A percentile compares a stretch with the other conserved stretches of the same genome.
Evolutionary conservation across 164 flowering plant genomes (phyloP).

Genomic region (Euptelea pleiosperma): DNA sequence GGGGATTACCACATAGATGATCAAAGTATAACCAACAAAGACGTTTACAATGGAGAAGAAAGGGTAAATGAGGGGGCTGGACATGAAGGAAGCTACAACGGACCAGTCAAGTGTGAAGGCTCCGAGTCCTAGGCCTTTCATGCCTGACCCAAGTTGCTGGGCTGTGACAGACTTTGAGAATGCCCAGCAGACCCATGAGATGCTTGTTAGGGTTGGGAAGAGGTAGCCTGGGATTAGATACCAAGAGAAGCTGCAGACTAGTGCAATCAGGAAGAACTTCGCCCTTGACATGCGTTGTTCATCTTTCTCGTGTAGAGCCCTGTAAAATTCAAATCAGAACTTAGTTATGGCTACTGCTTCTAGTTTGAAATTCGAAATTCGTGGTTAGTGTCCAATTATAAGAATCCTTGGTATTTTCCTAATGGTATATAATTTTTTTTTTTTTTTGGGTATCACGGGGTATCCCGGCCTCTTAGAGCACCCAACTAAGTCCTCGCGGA

Average conservation of each 20-base stretch:
- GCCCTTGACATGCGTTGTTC: slow-evolving; percentile 31
- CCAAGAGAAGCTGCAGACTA: slow-evolving; percentile 37
- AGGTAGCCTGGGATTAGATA: slow-evolving; percentile 38
- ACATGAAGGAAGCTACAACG: slow-evolving; percentile 31
- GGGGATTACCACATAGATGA: slow-evolving; percentile 34
- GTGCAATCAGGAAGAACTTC: slow-evolving; percentile 38
- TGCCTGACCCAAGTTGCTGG: slow-evolving; percentile 45
- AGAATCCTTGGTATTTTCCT: too few species aligned
- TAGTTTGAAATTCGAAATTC: too few species aligned
- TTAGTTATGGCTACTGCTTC: too few species aligned
- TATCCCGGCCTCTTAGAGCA: too few species aligned
- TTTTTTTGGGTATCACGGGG: too few species aligned
- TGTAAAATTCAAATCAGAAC: slow-evolving; percentile 37
- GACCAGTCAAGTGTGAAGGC: slow-evolving; percentile 45
- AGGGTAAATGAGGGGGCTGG: slow-evolving; percentile 41
- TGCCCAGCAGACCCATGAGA: slow-evolving; percentile 40
- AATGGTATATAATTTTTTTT: too few species aligned
- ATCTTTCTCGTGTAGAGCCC: slow-evolving; percentile 39
- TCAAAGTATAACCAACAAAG: slow-evolving; percentile 28
- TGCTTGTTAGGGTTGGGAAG: slow-evolving; percentile 33
- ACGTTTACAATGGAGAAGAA: slow-evolving; percentile 37
- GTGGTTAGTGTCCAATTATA: too few species aligned
- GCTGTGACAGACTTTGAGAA: slow-evolving; percentile 44
- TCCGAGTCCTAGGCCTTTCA: slow-evolving; percentile 38
- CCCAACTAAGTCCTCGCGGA: too few species aligned